phyloP scores from a whole-genome alignment of 257 asterid species.

The Solanum appendiculatum region DNA sequence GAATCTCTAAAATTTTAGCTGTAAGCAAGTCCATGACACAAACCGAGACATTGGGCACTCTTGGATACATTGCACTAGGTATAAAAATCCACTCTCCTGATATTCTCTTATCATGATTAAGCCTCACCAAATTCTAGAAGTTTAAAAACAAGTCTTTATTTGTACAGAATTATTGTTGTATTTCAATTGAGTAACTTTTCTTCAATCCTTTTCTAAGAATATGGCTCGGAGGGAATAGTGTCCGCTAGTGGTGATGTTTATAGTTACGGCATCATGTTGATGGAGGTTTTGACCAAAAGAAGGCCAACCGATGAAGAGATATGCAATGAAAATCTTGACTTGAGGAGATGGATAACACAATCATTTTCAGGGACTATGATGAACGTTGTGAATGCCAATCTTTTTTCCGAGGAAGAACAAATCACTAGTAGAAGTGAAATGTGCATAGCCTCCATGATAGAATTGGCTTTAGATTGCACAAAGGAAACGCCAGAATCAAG shows the following conservation, averaged over 20 bases:
- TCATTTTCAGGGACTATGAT: neutral
- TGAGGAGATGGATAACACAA: neutral
- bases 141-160: neutral
- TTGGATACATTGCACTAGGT: slow-evolving; percentile 37
- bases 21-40: neutral
- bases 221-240: slow-evolving; percentile 7
- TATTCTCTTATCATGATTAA: neutral
- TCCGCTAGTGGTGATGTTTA: slow-evolving; percentile 17
- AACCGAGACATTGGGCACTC: slow-evolving; percentile 20
- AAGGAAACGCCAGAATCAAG: no score
- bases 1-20: slow-evolving; percentile 18
- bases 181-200: neutral
- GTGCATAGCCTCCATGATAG: no score
- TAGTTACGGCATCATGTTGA: slow-evolving; percentile 21
- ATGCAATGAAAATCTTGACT: neutral
- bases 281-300: slow-evolving; percentile 15
- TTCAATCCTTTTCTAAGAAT: neutral
- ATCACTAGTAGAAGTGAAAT: neutral
- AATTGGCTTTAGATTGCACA: no score
- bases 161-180: neutral
- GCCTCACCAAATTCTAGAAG: neutral
- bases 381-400: neutral
- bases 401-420: neutral
- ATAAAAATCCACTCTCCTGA: no score
- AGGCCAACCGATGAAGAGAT: neutral